Evolutionary conservation across 2,329 filamentous ascomycete genomes (phyloP).

Genomic region (Conoideocrella luteorostrata): DNA sequence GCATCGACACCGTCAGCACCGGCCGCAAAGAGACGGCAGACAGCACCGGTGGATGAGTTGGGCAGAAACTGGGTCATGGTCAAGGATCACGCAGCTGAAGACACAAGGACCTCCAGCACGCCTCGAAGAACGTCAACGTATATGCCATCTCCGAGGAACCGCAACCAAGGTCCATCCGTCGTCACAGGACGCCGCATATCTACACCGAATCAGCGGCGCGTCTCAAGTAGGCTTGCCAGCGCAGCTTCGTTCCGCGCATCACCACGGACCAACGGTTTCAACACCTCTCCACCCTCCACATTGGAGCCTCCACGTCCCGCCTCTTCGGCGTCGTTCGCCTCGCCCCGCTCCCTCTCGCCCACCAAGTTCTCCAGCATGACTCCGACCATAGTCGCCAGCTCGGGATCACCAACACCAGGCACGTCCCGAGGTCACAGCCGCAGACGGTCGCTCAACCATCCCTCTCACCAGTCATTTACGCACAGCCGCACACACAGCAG

Average conservation of each 20-base stretch:
- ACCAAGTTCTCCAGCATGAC: slow-evolving; percentile 36
- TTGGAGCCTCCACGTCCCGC: slow-evolving; percentile 15
- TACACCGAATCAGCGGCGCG: slow-evolving; percentile 24
- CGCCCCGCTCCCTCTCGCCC: slow-evolving; percentile 28
- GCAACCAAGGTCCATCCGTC: slow-evolving; percentile 25
- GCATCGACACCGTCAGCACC: slow-evolving; percentile 38
- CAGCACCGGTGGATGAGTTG: slow-evolving; percentile 49
- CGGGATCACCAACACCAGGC: slow-evolving; percentile 18
- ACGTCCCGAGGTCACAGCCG: slow-evolving; percentile 13
- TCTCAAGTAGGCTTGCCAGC: slow-evolving; percentile 21
- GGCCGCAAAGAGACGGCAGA: slow-evolving; percentile 48
- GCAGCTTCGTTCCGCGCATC: slow-evolving; percentile 1
- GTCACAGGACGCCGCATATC: slow-evolving; percentile 38
- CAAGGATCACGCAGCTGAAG: slow-evolving; percentile 28
- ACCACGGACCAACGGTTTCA: slow-evolving; percentile 27
- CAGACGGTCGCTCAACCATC: slow-evolving; percentile 10
- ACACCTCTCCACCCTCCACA: slow-evolving; percentile 15
- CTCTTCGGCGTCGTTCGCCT: slow-evolving; percentile 26
- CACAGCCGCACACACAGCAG: slow-evolving; percentile 41
- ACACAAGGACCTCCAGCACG: no score
- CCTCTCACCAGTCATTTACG: slow-evolving; percentile 12
- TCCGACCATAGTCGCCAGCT: slow-evolving; percentile 11
- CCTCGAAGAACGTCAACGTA: slow-evolving; percentile 19
- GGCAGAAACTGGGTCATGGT: slow-evolving; percentile 69
- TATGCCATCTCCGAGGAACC: slow-evolving; percentile 21